Base-by-base conservation (phyloP, 139 green algal genomes). In the Chlorella sp. region DNA sequence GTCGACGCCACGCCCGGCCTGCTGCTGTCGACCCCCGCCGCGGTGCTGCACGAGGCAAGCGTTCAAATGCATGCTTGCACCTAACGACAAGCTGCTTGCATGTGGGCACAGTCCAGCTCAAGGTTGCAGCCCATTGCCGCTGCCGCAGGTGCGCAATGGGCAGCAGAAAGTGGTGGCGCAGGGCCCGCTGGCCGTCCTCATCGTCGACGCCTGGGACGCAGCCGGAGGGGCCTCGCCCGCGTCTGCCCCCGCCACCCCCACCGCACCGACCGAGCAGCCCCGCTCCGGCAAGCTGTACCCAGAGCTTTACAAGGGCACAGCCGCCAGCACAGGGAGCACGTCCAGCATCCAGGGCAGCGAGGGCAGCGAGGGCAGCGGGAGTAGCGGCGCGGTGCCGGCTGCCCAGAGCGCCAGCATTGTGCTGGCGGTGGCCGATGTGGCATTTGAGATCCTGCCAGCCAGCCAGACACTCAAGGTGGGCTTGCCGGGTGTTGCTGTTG, bases 391-490 rank as follows among this genome's bases (percentile, higher is more conserved):
- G 21, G 25, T 23, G 2, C 3, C 25, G 9, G 60, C 60, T 7
- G 25, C 9, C 60, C 60, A n/a, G 60, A 17, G 60, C 23, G 25
- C 60, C 60, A 32, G 64, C n/a, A 75, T 84, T n/a, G n/a, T 65
- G 63, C 41, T 47, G 39, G 63, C 78, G 4, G 81, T 86, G 38
- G 81, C 70, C 0, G 38, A 55, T 3, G 26, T 62, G 55, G 51
- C 81, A 2, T 81, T 57, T 57, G 57, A 86, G 51, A 18, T 86
- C 21, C 55, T 73, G 55, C 69, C 81, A 15, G 36, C 70, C 55
- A 86, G 81, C 56, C 69, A 86, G 56, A 74, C 81, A n/a, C 81
- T 86, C 18, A 86, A 86, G 81, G 81, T 75, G 69, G n/a, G n/a
- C n/a, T n/a, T n/a, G n/a, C n/a, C n/a, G n/a, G n/a, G n/a, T n/a